These are phyloP conservation scores for Globisporangium apiculatum DNA, from an alignment of 352 stramenopile genomes.

Conservation along the genomic window DNA sequence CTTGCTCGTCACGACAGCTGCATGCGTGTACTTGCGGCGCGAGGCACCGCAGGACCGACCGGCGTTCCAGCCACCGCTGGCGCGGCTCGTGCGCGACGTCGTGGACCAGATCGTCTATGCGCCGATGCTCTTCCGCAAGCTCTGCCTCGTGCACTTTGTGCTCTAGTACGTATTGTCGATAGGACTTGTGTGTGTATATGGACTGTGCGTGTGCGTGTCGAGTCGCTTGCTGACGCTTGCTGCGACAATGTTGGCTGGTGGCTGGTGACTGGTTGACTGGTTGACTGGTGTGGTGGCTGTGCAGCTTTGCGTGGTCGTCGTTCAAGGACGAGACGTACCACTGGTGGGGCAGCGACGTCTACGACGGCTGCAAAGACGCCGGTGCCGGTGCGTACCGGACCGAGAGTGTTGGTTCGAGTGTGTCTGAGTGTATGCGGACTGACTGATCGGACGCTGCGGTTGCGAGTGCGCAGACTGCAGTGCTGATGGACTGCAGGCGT, in stretches of 20 bases:
- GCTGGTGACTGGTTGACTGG: background rate
- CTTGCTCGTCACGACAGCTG: constrained; percentile 38
- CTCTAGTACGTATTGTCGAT: constrained; percentile 30
- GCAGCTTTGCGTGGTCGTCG: constrained; percentile 61
- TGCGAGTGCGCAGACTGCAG: constrained; percentile 25
- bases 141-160: constrained; percentile 66
- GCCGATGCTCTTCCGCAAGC: constrained; percentile 51
- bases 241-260: background rate
- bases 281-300: background rate
- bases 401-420: background rate
- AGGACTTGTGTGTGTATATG: background rate
- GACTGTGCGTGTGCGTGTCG: background rate
- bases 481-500: constrained; percentile 22
- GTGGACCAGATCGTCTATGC: constrained; percentile 58
- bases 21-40: constrained; percentile 48
- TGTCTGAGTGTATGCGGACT: background rate
- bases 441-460: background rate
- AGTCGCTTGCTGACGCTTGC: background rate
- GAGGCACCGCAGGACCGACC: constrained; percentile 58
- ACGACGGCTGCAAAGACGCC: constrained; percentile 50
- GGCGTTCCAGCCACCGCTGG: constrained; percentile 43
- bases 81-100: constrained; percentile 44
- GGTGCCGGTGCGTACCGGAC: constrained; percentile 7
- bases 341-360: constrained; percentile 72
- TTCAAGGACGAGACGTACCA: constrained; percentile 69